Percentiles rank a stretch among this genome's conserved stretches.
Evolutionary conservation across 345 rosid species (phyloP).

Genomic region (Hibiscus trionum): DNA sequence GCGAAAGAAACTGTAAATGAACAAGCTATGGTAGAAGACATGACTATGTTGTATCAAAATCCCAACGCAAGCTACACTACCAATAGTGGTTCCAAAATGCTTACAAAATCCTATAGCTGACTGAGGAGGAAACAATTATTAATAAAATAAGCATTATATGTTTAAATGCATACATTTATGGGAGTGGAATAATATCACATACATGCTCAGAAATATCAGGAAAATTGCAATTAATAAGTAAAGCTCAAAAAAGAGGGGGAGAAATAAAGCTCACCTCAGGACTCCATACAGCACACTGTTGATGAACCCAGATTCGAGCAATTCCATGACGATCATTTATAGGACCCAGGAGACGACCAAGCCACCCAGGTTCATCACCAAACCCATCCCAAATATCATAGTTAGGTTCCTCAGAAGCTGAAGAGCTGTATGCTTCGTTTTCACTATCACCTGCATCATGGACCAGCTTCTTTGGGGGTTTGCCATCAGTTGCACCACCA

Average conservation of each 20-base stretch:
- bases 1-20: not conserved
- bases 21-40: not conserved
- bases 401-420: slow-evolving; percentile 77
- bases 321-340: slow-evolving; percentile 90
- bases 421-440: slow-evolving; percentile 63
- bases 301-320: slow-evolving; percentile 99
- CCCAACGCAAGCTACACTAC: not conserved
- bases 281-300: slow-evolving; percentile 97
- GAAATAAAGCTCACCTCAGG: slow-evolving; percentile 61
- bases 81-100: not conserved
- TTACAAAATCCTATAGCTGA: not conserved
- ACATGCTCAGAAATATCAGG: not conserved
- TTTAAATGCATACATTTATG: not conserved
- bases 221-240: not conserved
- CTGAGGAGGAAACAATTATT: not conserved
- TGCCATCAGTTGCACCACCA: slow-evolving; percentile 93
- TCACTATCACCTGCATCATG: slow-evolving; percentile 74
- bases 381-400: slow-evolving; percentile 95
- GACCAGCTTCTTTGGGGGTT: slow-evolving; percentile 67
- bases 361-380: slow-evolving; percentile 92
- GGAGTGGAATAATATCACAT: not conserved
- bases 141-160: not conserved
- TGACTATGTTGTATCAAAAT: not conserved
- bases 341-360: slow-evolving; percentile 91
- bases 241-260: not conserved